Conservation (phyloP, 257 asterid genomes). For the Ligustrum vulgare region DNA sequence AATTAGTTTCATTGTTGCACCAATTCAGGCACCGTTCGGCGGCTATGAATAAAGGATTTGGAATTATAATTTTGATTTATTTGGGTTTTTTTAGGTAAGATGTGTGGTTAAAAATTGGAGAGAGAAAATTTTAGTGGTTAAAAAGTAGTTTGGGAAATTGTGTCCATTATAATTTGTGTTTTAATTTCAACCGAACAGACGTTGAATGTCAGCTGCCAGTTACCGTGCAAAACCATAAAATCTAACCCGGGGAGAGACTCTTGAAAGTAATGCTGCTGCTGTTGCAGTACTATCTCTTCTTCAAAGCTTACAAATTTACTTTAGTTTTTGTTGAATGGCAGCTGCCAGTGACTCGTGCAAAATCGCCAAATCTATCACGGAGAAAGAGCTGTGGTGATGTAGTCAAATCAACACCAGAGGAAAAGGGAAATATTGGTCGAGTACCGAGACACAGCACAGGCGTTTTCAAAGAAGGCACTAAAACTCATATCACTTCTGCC, state of each 20-base stretch:
- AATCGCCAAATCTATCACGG: neutral
- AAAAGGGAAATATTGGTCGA: conserved; percentile 28
- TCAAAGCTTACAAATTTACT: neutral
- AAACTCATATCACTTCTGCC: conserved; percentile 39
- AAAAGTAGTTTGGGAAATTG: no score
- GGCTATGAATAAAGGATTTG: no score
- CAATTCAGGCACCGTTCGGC: no score
- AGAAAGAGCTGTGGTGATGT: conserved; percentile 62
- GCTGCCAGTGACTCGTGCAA: conserved; percentile 55
- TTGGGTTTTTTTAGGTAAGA: no score
- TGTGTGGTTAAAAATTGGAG: no score
- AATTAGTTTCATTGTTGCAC: neutral
- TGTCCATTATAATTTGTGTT: no score
- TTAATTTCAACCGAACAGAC: no score
- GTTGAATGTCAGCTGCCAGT: neutral
- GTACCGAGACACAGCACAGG: conserved; percentile 57
- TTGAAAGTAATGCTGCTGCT: neutral
- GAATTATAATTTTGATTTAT: no score
- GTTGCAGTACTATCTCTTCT: neutral
- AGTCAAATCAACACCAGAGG: conserved; percentile 43
- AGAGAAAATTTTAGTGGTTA: no score
- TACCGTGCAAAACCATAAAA: neutral
- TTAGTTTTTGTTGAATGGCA: conserved; percentile 33
- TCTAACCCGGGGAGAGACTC: neutral
- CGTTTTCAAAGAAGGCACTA: conserved; percentile 40